Conservation (phyloP, 768 basidiomycete genomes). For the Lactarius quietus region DNA sequence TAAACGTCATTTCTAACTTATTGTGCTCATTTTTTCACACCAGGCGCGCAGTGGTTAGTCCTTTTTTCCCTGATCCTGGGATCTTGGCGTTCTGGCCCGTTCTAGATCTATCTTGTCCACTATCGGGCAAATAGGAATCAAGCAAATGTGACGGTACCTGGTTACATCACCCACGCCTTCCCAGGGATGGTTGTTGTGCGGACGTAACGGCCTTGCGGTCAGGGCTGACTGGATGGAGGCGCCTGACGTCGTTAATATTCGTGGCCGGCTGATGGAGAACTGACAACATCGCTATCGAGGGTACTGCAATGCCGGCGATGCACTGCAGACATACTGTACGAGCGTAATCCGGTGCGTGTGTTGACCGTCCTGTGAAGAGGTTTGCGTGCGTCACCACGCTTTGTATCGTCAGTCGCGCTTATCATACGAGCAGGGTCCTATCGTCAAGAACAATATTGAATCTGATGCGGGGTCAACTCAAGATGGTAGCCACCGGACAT, state of each 20-base stretch:
- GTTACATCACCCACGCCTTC: not conserved
- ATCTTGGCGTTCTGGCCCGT: not conserved
- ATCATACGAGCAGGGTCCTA: not conserved
- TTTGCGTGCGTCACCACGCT: not conserved
- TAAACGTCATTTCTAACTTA: not conserved
- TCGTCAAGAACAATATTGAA: not conserved
- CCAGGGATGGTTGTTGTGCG: conserved; percentile 9
- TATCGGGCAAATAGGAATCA: not conserved
- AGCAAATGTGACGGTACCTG: not conserved
- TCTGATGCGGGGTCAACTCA: not conserved
- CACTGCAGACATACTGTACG: not conserved
- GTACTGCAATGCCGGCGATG: not conserved
- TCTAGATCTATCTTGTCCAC: not conserved
- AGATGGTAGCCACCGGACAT: not conserved
- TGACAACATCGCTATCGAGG: not conserved
- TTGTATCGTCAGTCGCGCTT: not conserved
- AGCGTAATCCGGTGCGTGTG: conserved; percentile 6
- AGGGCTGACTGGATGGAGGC: not conserved
- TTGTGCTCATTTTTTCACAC: not conserved
- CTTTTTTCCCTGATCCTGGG: not conserved
- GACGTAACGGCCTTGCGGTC: not conserved
- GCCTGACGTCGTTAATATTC: conserved; percentile 3
- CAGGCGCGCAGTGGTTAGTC: not conserved
- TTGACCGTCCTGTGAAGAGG: not conserved
- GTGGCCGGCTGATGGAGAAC: not conserved